Conservation (phyloP, 345 rosid genomes). For the Reutealis trisperma region DNA sequence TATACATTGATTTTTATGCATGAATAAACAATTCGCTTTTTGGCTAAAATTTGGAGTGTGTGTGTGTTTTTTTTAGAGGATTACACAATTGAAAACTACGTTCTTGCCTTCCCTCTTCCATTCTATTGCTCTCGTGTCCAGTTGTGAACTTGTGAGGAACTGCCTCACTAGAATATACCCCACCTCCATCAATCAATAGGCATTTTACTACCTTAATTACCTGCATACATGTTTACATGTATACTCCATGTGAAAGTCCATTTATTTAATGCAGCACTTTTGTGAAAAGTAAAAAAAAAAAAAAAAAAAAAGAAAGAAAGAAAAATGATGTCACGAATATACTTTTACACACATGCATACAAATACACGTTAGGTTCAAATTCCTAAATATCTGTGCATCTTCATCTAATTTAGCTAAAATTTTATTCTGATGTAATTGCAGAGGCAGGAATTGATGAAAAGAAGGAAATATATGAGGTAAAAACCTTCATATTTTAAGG, state of each 20-base stretch:
- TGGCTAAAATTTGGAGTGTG: not conserved
- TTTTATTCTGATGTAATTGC: slow-evolving; percentile 17
- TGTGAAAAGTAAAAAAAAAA: no score
- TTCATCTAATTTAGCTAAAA: slow-evolving; percentile 1
- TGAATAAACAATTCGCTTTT: not conserved
- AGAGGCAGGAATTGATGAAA: slow-evolving; percentile 34
- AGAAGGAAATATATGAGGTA: slow-evolving; percentile 45
- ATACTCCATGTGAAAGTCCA: no score
- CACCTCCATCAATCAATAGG: not conserved
- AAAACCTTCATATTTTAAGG: slow-evolving; percentile 1
- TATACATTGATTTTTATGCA: not conserved
- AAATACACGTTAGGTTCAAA: not conserved
- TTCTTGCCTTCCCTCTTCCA: not conserved
- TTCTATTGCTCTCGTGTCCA: not conserved
- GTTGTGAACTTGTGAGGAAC: not conserved
- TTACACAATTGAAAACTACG: not conserved
- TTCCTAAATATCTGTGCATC: not conserved
- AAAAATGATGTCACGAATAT: no score
- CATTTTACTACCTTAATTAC: not conserved
- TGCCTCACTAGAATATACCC: not conserved
- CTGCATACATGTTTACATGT: slow-evolving; percentile 4
- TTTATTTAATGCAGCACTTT: not conserved
- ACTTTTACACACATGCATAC: not conserved
- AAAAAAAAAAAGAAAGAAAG: no score
- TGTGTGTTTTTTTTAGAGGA: not conserved